These are phyloP conservation scores for Alternaria sp. DNA, from an alignment of 2,329 filamentous ascomycete genomes.

Conservation along the genomic window DNA sequence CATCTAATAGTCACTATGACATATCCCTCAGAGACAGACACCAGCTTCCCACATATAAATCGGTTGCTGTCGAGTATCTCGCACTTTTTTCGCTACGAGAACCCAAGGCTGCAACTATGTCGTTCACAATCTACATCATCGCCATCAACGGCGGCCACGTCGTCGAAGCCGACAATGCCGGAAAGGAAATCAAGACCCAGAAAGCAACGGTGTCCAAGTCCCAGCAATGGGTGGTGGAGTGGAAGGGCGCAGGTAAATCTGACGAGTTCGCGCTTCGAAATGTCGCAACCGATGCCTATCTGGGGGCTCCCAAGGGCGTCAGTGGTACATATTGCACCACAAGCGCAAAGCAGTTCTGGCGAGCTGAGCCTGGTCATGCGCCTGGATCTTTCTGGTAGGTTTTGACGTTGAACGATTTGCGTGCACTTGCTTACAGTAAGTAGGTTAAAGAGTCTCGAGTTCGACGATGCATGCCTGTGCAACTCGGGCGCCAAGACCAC, in stretches of 20 bases:
- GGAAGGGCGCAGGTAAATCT: background rate
- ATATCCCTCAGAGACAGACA: too few species aligned
- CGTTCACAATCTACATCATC: background rate
- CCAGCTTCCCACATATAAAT: too few species aligned
- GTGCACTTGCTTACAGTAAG: background rate
- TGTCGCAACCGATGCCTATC: background rate
- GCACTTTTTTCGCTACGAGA: too few species aligned
- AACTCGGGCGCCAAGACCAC: background rate
- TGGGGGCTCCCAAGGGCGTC: background rate
- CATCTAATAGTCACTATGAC: too few species aligned
- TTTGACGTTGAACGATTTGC: background rate
- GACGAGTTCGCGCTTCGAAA: background rate
- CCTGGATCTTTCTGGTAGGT: conserved; percentile 1
- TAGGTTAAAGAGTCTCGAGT: background rate
- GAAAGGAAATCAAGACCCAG: background rate
- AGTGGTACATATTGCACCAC: background rate
- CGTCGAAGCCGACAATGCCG: background rate
- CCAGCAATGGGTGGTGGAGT: background rate
- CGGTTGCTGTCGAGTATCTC: too few species aligned
- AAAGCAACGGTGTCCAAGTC: background rate
- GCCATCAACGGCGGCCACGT: background rate
- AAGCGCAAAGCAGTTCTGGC: conserved; percentile 1
- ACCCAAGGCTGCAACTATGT: background rate
- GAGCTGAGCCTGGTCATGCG: background rate
- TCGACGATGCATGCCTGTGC: background rate